Evolutionary conservation across 768 basidiomycete genomes (phyloP).

Genomic region (Exidia glandulosa): DNA sequence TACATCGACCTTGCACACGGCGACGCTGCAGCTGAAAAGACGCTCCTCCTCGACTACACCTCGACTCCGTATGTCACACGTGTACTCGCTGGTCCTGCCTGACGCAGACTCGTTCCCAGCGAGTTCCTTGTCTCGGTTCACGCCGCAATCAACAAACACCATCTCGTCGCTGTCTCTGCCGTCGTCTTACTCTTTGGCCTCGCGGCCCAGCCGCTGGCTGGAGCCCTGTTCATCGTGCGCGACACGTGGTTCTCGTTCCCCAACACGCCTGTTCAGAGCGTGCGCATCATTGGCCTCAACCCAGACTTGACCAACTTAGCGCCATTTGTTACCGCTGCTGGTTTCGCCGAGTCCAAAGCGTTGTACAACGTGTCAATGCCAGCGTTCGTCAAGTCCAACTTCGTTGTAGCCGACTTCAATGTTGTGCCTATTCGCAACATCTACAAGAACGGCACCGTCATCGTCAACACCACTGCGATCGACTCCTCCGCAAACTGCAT

Average conservation of each 20-base stretch:
- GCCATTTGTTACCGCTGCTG: slow-evolving; percentile 44
- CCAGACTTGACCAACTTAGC: slow-evolving; percentile 17
- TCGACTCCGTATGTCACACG: slow-evolving; percentile 29
- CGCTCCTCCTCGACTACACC: slow-evolving; percentile 45
- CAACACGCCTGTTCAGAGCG: slow-evolving; percentile 15
- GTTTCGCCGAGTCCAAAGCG: slow-evolving; percentile 40
- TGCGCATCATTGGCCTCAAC: not conserved
- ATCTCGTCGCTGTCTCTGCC: slow-evolving; percentile 37
- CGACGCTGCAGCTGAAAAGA: slow-evolving; percentile 39
- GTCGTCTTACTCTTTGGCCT: slow-evolving; percentile 38
- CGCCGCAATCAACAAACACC: slow-evolving; percentile 37
- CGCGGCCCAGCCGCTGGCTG: slow-evolving; percentile 41
- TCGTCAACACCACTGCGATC: slow-evolving; percentile 38
- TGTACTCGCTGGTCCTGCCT: not conserved
- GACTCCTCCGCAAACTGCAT: slow-evolving; percentile 35
- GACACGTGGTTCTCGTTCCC: slow-evolving; percentile 33
- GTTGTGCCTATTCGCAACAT: slow-evolving; percentile 21
- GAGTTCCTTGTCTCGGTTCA: slow-evolving; percentile 38
- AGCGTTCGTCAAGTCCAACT: slow-evolving; percentile 33
- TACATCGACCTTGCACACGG: slow-evolving; percentile 49
- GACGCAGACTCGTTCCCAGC: slow-evolving; percentile 14
- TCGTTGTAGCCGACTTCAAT: slow-evolving; percentile 36
- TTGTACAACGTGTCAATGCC: slow-evolving; percentile 35
- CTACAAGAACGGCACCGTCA: slow-evolving; percentile 34
- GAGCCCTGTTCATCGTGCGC: slow-evolving; percentile 37